Evolutionary conservation across 306 rosid genomes (phyloP).

Genomic region (Cicer yamashitae): DNA sequence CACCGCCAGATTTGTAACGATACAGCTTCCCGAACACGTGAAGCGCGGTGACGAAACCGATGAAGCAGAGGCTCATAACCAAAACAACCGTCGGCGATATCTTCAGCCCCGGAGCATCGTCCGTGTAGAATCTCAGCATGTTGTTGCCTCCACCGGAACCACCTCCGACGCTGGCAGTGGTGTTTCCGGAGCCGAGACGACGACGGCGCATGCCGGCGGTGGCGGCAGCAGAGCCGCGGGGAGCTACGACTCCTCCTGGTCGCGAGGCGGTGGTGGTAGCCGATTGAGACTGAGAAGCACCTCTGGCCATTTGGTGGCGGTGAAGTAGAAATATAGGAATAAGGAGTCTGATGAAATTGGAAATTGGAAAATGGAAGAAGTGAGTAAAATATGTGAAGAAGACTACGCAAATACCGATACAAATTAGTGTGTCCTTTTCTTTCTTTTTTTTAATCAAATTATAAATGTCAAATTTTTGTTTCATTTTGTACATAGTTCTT

Average conservation of each 20-base stretch:
- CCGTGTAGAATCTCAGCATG: conserved; percentile 94
- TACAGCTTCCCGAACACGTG: conserved; percentile 83
- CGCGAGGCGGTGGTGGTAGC: conserved; percentile 62
- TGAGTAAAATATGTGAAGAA: no score
- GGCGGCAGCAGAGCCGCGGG: conserved; percentile 90
- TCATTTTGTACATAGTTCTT: no score
- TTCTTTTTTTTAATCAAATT: no score
- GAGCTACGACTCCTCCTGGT: conserved; percentile 73
- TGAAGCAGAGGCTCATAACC: conserved; percentile 89
- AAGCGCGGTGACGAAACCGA: conserved; percentile 85
- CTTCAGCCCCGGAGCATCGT: conserved; percentile 88
- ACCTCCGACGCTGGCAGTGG: conserved; percentile 35
- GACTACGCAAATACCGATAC: no score
- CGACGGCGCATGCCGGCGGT: conserved; percentile 92
- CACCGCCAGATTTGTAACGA: conserved; percentile 52
- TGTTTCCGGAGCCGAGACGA: conserved; percentile 52
- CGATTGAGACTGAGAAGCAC: conserved; percentile 84
- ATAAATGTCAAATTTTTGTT: no score
- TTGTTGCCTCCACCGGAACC: conserved; percentile 56
- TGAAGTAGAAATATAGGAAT: not conserved
- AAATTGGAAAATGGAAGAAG: not conserved
- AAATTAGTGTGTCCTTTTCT: no score
- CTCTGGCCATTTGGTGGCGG: conserved; percentile 62
- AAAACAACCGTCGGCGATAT: conserved; percentile 84
- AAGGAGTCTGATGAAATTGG: no score